phyloP scores from a whole-genome alignment of 768 basidiomycete species.

The Fistulinella prunicolor region DNA sequence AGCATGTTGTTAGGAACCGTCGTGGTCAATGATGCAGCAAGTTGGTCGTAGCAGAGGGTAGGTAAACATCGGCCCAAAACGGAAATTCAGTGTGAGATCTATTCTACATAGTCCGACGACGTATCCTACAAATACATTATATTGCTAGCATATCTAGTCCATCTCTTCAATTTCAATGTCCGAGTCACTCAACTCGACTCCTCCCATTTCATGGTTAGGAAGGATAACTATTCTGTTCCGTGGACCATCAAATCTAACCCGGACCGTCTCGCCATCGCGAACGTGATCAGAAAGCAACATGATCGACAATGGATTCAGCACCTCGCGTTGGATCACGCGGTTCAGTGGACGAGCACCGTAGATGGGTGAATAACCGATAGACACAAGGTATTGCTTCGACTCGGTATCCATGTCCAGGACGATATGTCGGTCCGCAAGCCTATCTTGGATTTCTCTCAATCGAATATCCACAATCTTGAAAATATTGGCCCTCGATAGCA shows the following conservation, averaged over 20 bases:
- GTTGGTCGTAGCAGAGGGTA: neutral
- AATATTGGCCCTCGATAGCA: conserved; percentile 73
- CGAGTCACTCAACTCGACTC: conserved; percentile 63
- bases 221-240: conserved; percentile 74
- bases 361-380: conserved; percentile 71
- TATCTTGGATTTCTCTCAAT: conserved; percentile 78
- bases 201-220: conserved; percentile 69
- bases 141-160: too few species aligned
- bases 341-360: conserved; percentile 95
- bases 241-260: conserved; percentile 75
- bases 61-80: conserved; percentile 9
- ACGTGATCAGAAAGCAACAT: conserved; percentile 82
- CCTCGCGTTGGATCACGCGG: conserved; percentile 86
- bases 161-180: conserved; percentile 31
- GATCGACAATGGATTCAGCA: conserved; percentile 87
- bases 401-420: conserved; percentile 70
- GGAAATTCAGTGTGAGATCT: too few species aligned
- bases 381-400: conserved; percentile 72
- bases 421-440: conserved; percentile 80
- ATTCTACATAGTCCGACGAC: too few species aligned
- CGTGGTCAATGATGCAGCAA: conserved; percentile 5
- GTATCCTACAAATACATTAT: too few species aligned
- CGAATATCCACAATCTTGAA: conserved; percentile 87
- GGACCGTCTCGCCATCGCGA: conserved; percentile 75
- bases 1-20: conserved; percentile 23